Percentiles rank a stretch among this genome's conserved stretches.
Conservation (phyloP, 345 rosid genomes). For the Toxicodendron radicans region DNA sequence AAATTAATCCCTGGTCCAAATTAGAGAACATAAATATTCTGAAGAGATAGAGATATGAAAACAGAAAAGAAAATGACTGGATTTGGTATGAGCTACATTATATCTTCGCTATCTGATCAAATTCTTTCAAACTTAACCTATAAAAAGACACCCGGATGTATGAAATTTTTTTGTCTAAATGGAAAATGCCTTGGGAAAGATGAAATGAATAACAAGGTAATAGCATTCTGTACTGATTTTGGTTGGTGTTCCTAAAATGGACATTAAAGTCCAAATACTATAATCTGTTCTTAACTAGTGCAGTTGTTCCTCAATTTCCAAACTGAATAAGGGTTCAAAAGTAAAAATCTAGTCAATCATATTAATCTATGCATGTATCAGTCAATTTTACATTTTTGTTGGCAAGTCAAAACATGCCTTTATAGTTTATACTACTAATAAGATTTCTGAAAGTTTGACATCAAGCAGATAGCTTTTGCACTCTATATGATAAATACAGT, state of each 20-base stretch:
- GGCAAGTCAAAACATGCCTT: no score
- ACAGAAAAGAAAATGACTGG: neutral
- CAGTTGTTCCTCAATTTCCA: neutral
- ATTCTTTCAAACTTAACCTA: no score
- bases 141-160: no score
- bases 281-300: neutral
- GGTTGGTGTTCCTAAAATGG: neutral
- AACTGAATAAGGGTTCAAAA: neutral
- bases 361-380: neutral
- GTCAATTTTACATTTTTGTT: no score
- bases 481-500: no score
- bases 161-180: neutral
- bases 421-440: no score
- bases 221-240: neutral
- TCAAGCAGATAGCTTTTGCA: no score
- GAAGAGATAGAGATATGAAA: neutral
- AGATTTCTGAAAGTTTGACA: no score
- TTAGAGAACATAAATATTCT: neutral
- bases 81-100: neutral
- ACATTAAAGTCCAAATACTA: neutral
- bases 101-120: neutral
- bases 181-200: neutral
- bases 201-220: neutral
- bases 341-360: neutral
- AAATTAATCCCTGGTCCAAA: conserved; percentile 36